Conservation (phyloP, 441 rosid species). For the Cnidoscolus chayamansa region DNA sequence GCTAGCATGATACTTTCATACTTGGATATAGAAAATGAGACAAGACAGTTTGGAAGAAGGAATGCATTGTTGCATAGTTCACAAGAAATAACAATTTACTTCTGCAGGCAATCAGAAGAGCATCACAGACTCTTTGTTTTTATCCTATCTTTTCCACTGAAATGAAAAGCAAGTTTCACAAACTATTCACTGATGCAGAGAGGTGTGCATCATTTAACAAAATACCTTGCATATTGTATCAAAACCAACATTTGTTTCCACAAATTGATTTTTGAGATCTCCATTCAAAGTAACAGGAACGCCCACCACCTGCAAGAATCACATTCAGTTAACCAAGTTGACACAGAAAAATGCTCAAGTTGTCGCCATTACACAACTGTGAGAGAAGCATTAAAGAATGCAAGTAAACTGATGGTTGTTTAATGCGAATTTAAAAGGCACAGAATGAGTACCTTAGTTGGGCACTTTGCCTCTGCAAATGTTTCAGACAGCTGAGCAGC, state of each 20-base stretch:
- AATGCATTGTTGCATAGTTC: background rate
- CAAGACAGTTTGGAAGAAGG: background rate
- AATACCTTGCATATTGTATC: slow-evolving; percentile 93
- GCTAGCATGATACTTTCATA: background rate
- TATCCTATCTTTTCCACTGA: background rate
- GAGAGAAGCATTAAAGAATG: background rate
- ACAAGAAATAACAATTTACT: background rate
- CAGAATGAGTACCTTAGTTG: slow-evolving; percentile 61
- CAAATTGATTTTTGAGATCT: slow-evolving; percentile 96
- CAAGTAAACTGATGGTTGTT: background rate
- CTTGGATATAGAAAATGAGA: background rate
- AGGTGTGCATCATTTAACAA: background rate
- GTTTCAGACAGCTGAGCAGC: slow-evolving; percentile 99
- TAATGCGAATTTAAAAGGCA: background rate
- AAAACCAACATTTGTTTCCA: slow-evolving; percentile 94
- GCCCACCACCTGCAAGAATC: slow-evolving; percentile 66
- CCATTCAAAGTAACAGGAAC: slow-evolving; percentile 96
- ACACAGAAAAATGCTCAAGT: background rate
- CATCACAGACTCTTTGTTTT: background rate
- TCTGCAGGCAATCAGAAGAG: background rate
- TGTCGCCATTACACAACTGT: background rate
- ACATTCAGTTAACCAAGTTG: slow-evolving; percentile 1
- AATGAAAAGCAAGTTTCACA: background rate
- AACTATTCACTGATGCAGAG: background rate
- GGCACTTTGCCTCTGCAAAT: slow-evolving; percentile 84